A percentile compares a stretch with the other conserved stretches of the same genome.
Evolutionary conservation across 495 filamentous ascomycete species (phyloP).

Genomic region (Pyronema omphalodes): DNA sequence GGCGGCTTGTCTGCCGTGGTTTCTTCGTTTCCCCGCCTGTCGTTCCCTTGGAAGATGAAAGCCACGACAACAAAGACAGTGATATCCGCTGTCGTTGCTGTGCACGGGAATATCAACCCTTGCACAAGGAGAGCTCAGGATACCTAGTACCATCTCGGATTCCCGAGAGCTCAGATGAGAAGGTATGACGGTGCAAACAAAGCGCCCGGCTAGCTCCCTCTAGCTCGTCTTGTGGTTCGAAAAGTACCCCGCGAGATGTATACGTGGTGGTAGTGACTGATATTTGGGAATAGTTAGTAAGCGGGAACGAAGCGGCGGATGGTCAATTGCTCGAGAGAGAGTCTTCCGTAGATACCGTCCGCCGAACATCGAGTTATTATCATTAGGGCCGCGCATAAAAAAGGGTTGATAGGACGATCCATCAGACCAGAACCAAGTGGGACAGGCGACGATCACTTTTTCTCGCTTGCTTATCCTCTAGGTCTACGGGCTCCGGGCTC

Average conservation of each 20-base stretch:
- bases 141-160: not conserved
- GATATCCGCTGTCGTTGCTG: not conserved
- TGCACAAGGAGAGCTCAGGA: not conserved
- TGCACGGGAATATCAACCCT: not conserved
- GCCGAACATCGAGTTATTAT: not conserved
- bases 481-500: not conserved
- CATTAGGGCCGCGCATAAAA: not conserved
- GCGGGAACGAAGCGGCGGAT: not conserved
- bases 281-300: not conserved
- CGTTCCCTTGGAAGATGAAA: not conserved
- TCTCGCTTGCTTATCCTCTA: conserved; percentile 1
- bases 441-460: not conserved
- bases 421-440: not conserved
- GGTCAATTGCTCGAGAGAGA: not conserved
- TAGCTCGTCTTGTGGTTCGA: not conserved
- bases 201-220: conserved; percentile 1
- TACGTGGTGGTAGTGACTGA: not conserved
- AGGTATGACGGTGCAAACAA: conserved; percentile 6
- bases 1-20: not conserved
- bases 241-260: not conserved
- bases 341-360: not conserved
- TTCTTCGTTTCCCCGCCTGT: conserved; percentile 1
- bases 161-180: not conserved
- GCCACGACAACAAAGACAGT: conserved; percentile 1
- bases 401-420: not conserved